These are phyloP conservation scores for Gastroboletus turbinatus DNA, from an alignment of 1,284 basidiomycete species.

Conservation along the genomic window DNA sequence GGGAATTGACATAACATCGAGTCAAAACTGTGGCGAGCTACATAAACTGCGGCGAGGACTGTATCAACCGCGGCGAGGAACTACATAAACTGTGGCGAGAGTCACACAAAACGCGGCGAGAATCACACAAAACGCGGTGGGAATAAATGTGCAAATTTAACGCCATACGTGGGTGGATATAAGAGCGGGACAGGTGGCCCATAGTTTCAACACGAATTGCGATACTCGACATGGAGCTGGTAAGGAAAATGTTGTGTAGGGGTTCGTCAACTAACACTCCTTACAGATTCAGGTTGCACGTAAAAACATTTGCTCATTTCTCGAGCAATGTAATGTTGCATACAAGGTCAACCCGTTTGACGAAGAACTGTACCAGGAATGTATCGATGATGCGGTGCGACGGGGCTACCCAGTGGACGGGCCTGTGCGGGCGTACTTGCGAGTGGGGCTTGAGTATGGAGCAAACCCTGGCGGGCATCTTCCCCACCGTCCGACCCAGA, in stretches of 20 bases:
- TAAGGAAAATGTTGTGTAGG: not conserved
- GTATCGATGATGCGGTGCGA: constrained; percentile 11
- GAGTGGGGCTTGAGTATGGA: constrained; percentile 22
- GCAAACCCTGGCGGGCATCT: constrained; percentile 17
- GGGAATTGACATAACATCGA: not conserved
- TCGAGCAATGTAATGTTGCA: constrained; percentile 16
- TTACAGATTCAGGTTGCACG: constrained; percentile 11
- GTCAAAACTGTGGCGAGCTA: too few relatives aligned
- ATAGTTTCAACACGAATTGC: not conserved
- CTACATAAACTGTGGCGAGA: too few relatives aligned
- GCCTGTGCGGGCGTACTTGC: constrained; percentile 18
- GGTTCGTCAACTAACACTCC: not conserved
- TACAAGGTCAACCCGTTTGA: constrained; percentile 19
- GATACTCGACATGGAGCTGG: constrained; percentile 17
- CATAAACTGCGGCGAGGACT: too few relatives aligned
- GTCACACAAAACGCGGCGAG: too few relatives aligned
- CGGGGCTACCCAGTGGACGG: constrained; percentile 21
- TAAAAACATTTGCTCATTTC: constrained; percentile 17
- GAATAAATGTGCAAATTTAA: too few relatives aligned
- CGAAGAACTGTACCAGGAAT: constrained; percentile 17
- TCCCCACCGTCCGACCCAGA: constrained; percentile 11
- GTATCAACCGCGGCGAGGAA: too few relatives aligned
- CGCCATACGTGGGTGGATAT: too few relatives aligned
- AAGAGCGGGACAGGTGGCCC: too few relatives aligned
- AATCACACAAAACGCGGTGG: too few relatives aligned